Evolutionary conservation across 345 rosid species (phyloP).

Genomic region (Mercurialis annua): DNA sequence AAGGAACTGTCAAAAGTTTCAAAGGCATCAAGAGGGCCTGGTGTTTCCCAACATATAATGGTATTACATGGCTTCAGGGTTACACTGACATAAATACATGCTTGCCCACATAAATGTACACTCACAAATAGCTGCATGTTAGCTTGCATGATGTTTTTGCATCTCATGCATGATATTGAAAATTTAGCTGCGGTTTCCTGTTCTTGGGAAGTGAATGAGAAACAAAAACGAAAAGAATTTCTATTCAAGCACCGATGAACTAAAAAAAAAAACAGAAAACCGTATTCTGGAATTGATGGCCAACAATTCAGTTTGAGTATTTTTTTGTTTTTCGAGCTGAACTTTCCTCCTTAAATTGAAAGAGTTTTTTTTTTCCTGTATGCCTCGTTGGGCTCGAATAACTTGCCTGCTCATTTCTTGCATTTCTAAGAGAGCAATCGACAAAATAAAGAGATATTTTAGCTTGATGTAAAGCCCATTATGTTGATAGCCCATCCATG

Average conservation of each 20-base stretch:
- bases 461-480: not conserved
- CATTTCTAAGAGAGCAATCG: not conserved
- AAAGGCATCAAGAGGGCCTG: constrained; percentile 57
- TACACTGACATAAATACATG: not conserved
- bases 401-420: not conserved
- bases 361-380: not conserved
- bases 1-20: constrained; percentile 74
- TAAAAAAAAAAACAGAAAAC: no score
- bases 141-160: not conserved
- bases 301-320: not conserved
- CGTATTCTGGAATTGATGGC: not conserved
- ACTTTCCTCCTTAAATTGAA: not conserved
- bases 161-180: not conserved
- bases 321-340: not conserved
- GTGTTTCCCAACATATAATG: constrained; percentile 76
- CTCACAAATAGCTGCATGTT: not conserved
- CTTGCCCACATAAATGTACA: not conserved
- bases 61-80: constrained; percentile 35
- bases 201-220: not conserved
- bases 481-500: not conserved
- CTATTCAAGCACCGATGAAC: not conserved
- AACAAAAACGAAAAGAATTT: not conserved
- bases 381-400: not conserved
- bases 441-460: not conserved
- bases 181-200: not conserved